Conservation (phyloP, 108 stramenopile species). For the Skeletonema potamos region DNA sequence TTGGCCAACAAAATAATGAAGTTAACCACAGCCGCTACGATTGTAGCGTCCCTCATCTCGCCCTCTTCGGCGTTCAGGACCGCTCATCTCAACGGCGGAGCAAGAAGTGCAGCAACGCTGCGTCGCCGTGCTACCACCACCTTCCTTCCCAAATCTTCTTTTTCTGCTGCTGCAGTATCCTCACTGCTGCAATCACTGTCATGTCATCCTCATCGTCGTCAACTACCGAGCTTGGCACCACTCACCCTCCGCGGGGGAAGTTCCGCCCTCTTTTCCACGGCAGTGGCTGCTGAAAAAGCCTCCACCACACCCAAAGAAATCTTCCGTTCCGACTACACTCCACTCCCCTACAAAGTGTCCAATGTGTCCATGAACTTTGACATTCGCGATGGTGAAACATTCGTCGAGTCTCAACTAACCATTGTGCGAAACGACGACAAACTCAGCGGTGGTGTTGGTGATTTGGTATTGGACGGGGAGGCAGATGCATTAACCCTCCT, state of each 20-base stretch:
- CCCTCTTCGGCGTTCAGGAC: not conserved
- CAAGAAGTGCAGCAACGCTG: not conserved
- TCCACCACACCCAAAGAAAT: slow-evolving; percentile 54
- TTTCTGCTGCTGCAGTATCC: not conserved
- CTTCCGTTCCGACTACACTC: slow-evolving; percentile 69
- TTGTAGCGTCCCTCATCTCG: not conserved
- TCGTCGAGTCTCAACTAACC: slow-evolving; percentile 38
- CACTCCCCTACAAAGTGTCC: slow-evolving; percentile 53
- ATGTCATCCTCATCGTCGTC: not conserved
- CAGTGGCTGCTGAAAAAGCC: not conserved
- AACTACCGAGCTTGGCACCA: not conserved
- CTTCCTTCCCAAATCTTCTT: not conserved
- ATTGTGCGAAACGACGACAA: slow-evolving; percentile 14
- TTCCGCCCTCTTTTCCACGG: not conserved
- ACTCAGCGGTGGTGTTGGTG: slow-evolving; percentile 17
- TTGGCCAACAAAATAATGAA: not conserved
- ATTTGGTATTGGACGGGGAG: slow-evolving; percentile 88
- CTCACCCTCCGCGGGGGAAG: not conserved
- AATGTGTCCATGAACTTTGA: slow-evolving; percentile 73
- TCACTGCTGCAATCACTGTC: not conserved
- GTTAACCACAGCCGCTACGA: not conserved
- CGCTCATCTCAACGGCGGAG: not conserved
- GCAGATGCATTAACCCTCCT: slow-evolving; percentile 57
- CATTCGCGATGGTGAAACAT: slow-evolving; percentile 71
- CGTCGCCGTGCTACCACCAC: not conserved